These are phyloP conservation scores for Cyberlindnera maritima DNA, from an alignment of 805 yeast genomes.

Conservation along the genomic window DNA sequence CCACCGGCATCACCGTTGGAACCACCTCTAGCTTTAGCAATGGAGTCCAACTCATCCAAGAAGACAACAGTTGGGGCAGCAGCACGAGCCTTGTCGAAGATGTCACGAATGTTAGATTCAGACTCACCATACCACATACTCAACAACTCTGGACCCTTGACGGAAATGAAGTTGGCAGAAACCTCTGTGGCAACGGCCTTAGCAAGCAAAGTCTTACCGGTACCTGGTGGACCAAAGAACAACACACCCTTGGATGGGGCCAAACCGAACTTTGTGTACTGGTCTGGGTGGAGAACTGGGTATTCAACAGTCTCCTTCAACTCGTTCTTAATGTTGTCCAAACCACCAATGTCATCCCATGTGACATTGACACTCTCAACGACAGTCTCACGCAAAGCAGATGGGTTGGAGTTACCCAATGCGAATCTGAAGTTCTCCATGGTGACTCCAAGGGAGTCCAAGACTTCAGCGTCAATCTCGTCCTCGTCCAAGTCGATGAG, in stretches of 20 bases:
- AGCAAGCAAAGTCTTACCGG: conserved; percentile 97
- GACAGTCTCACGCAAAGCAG: conserved; percentile 98
- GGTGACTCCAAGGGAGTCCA: conserved; percentile 95
- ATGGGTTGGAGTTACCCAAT: conserved; percentile 95
- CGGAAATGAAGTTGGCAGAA: conserved; percentile 96
- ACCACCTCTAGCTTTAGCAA: conserved; percentile 96
- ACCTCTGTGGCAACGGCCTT: conserved; percentile 99
- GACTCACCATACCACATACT: conserved; percentile 99
- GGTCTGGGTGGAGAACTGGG: conserved; percentile 98
- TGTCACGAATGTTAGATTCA: conserved; percentile 95
- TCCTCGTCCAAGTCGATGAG: conserved; percentile 94
- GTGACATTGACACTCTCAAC: conserved; percentile 98
- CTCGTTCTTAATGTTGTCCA: conserved; percentile 93
- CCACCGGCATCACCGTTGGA: conserved; percentile 93
- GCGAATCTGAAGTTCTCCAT: conserved; percentile 99
- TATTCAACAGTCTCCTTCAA: conserved; percentile 98
- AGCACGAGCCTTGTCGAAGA: conserved; percentile 97
- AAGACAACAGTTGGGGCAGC: conserved; percentile 99
- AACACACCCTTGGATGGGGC: conserved; percentile 98
- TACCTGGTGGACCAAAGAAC: conserved; percentile 99
- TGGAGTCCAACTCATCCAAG: conserved; percentile 96
- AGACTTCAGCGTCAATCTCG: conserved; percentile 94
- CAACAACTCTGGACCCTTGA: conserved; percentile 93
- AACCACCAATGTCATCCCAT: conserved; percentile 99
- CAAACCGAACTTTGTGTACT: conserved; percentile 95